A percentile compares a stretch with the other conserved stretches of the same genome.
phyloP scores from a whole-genome alignment of 345 rosid species.

The Eucalyptus cloeziana region DNA sequence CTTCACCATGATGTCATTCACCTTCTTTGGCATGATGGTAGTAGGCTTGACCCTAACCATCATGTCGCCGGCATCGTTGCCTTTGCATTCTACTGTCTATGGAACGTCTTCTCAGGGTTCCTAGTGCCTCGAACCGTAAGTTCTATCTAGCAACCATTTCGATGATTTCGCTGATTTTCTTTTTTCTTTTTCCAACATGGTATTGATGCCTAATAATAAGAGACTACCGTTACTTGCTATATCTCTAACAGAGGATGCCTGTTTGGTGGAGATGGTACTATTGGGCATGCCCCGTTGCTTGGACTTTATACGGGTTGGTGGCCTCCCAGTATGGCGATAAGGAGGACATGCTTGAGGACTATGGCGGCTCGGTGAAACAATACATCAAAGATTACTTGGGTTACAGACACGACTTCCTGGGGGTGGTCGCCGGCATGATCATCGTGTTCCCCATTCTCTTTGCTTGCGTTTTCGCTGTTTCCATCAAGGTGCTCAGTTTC shows the following conservation, averaged over 20 bases:
- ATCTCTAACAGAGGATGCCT: slow-evolving; percentile 18
- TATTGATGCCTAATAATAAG: neutral
- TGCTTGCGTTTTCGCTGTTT: slow-evolving; percentile 2
- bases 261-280: slow-evolving; percentile 46
- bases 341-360: neutral
- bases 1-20: slow-evolving; percentile 30
- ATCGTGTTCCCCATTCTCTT: slow-evolving; percentile 6
- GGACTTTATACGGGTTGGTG: slow-evolving; percentile 27
- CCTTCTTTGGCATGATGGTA: slow-evolving; percentile 33
- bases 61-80: slow-evolving; percentile 13
- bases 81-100: slow-evolving; percentile 11
- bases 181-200: neutral
- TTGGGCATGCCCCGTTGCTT: slow-evolving; percentile 24
- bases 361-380: neutral
- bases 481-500: slow-evolving; percentile 17
- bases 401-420: slow-evolving; percentile 15
- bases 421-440: slow-evolving; percentile 12
- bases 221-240: neutral
- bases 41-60: slow-evolving; percentile 29
- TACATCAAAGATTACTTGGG: slow-evolving; percentile 5
- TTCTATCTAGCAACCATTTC: neutral
- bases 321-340: slow-evolving; percentile 26
- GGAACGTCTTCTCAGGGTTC: slow-evolving; percentile 39
- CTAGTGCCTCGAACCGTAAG: slow-evolving; percentile 24
- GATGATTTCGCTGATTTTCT: neutral